phyloP scores from a whole-genome alignment of 176 grass and related monocot species.

The Ensete glaucum region DNA sequence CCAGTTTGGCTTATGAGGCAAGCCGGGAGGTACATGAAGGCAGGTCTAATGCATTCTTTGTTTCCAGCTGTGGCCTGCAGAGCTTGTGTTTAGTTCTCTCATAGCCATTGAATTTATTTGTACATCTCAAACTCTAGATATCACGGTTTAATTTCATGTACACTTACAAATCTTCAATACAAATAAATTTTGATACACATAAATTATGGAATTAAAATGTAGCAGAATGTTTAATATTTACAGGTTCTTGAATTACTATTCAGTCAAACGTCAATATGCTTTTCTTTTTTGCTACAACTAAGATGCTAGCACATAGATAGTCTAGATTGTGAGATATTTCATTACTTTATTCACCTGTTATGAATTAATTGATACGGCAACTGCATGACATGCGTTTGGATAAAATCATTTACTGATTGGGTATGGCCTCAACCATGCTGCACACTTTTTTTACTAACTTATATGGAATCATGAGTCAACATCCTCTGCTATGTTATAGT shows the following conservation, averaged over 20 bases:
- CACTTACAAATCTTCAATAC: not conserved
- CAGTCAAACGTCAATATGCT: not conserved
- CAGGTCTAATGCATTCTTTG: constrained; percentile 33
- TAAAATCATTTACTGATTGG: too few relatives aligned
- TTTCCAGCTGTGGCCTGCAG: not conserved
- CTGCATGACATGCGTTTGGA: not conserved
- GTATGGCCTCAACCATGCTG: too few relatives aligned
- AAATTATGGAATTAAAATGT: not conserved
- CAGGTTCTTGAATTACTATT: not conserved
- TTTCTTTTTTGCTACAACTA: too few relatives aligned
- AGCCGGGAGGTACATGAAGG: constrained; percentile 99
- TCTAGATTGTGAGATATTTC: not conserved
- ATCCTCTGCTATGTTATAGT: not conserved
- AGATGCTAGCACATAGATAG: not conserved
- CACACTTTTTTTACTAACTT: not conserved
- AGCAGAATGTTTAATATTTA: not conserved
- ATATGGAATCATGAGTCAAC: not conserved
- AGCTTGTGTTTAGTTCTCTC: not conserved
- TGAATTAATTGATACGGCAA: not conserved
- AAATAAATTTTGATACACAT: not conserved
- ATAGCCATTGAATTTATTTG: not conserved
- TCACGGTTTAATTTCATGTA: not conserved
- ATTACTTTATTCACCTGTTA: not conserved
- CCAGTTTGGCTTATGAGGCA: constrained; percentile 99
- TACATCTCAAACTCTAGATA: too few relatives aligned